Conservation (phyloP, 805 yeast species). For the Kuraishia capsulata region DNA sequence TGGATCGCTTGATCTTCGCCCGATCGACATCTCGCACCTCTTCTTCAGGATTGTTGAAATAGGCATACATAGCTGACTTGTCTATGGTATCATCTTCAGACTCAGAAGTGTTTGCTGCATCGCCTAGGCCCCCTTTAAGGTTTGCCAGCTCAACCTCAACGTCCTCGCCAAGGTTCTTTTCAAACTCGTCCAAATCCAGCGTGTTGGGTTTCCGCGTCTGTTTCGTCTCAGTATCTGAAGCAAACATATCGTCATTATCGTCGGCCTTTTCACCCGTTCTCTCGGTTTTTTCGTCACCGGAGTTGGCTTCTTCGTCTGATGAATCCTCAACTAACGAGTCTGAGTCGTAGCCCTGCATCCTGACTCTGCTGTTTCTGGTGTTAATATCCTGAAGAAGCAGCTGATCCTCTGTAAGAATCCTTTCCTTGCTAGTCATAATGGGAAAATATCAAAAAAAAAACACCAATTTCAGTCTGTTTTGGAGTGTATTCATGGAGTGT, state of each 20-base stretch:
- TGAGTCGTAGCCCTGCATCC: slow-evolving; percentile 10
- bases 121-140: slow-evolving; percentile 14
- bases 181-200: slow-evolving; percentile 28
- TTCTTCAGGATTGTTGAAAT: slow-evolving; percentile 1
- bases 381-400: slow-evolving; percentile 12
- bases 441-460: too few species aligned
- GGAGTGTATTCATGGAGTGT: too few species aligned
- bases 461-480: too few species aligned
- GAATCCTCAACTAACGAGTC: too few species aligned
- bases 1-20: slow-evolving; percentile 3
- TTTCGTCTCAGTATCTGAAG: slow-evolving; percentile 14
- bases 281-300: slow-evolving; percentile 10
- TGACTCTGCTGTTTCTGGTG: slow-evolving; percentile 5
- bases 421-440: too few species aligned
- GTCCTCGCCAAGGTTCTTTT: slow-evolving; percentile 12
- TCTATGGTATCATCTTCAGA: slow-evolving; percentile 8
- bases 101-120: slow-evolving; percentile 14
- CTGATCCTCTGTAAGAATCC: slow-evolving; percentile 7
- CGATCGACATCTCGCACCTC: slow-evolving; percentile 3
- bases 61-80: not conserved
- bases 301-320: too few species aligned
- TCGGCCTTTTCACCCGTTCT: slow-evolving; percentile 9
- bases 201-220: slow-evolving; percentile 10
- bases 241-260: slow-evolving; percentile 34
- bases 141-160: slow-evolving; percentile 18